phyloP scores from a whole-genome alignment of 495 filamentous ascomycete genomes.

The Apodospora peruviana region DNA sequence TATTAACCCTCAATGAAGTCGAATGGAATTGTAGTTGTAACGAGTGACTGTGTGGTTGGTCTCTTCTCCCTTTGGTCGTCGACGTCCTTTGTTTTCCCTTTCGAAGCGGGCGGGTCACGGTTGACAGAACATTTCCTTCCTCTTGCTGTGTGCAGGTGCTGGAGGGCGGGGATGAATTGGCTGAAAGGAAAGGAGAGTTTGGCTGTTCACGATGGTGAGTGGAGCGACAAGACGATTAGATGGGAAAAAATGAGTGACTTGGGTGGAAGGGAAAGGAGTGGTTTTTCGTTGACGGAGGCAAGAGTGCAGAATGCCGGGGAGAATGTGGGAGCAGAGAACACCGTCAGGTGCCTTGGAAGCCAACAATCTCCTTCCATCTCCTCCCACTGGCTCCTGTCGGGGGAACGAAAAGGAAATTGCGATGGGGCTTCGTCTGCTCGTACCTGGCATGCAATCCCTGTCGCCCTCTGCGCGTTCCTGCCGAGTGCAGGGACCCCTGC shows the following conservation, averaged over 20 bases:
- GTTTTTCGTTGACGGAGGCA: not conserved
- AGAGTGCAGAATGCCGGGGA: not conserved
- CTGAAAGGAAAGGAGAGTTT: constrained; percentile 2
- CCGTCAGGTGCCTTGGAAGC: constrained; percentile 1
- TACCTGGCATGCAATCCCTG: constrained; percentile 15
- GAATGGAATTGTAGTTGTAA: constrained; percentile 16
- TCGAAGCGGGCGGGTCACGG: constrained; percentile 20
- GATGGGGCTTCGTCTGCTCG: constrained; percentile 17
- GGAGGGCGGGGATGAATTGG: not conserved
- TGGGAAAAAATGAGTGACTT: constrained; percentile 24
- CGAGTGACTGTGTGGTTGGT: constrained; percentile 16
- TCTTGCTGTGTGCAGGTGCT: constrained; percentile 7
- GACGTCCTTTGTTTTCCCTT: constrained; percentile 13
- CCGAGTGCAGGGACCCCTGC: not conserved
- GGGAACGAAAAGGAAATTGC: constrained; percentile 32
- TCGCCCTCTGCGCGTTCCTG: constrained; percentile 15
- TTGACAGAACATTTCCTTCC: constrained; percentile 21
- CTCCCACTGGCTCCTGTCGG: no score
- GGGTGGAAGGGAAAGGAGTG: not conserved
- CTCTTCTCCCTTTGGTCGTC: constrained; percentile 2
- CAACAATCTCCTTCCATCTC: constrained; percentile 18
- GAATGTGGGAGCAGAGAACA: constrained; percentile 9
- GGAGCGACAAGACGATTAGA: constrained; percentile 16
- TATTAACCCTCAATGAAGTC: constrained; percentile 1
- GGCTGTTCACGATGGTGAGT: constrained; percentile 7